Evolutionary conservation across 306 rosid species (phyloP).

Genomic region (Rosa multiflora): DNA sequence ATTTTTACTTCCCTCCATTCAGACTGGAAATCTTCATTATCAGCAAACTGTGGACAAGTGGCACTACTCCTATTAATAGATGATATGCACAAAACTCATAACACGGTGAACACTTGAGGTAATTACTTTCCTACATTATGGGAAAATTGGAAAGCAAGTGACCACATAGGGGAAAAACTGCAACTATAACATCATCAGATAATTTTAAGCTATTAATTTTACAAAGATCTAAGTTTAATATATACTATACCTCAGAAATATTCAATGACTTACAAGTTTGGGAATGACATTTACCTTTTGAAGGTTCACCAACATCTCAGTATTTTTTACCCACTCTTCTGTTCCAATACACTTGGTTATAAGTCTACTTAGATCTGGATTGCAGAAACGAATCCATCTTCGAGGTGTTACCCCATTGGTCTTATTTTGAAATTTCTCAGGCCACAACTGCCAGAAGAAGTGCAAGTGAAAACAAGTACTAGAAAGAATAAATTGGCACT

Average conservation of each 20-base stretch:
- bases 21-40: slow-evolving; percentile 72
- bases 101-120: slow-evolving; percentile 1
- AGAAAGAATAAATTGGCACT: background rate
- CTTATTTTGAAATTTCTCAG: slow-evolving; percentile 89
- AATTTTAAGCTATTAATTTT: background rate
- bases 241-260: background rate
- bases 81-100: slow-evolving; percentile 20
- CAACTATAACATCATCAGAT: background rate
- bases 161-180: background rate
- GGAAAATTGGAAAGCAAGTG: background rate
- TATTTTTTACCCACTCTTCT: slow-evolving; percentile 79
- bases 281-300: slow-evolving; percentile 43
- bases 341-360: slow-evolving; percentile 68
- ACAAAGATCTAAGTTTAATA: background rate
- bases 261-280: background rate
- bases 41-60: slow-evolving; percentile 54
- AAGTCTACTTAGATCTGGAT: slow-evolving; percentile 72
- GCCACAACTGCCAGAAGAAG: slow-evolving; percentile 71
- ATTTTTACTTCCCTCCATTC: slow-evolving; percentile 83
- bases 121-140: background rate
- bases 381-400: slow-evolving; percentile 92
- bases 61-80: slow-evolving; percentile 6
- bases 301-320: slow-evolving; percentile 70
- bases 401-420: slow-evolving; percentile 96
- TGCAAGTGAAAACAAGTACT: background rate